Conservation (phyloP, 148 eudicot genomes). For the Hydrangea macrophylla region DNA sequence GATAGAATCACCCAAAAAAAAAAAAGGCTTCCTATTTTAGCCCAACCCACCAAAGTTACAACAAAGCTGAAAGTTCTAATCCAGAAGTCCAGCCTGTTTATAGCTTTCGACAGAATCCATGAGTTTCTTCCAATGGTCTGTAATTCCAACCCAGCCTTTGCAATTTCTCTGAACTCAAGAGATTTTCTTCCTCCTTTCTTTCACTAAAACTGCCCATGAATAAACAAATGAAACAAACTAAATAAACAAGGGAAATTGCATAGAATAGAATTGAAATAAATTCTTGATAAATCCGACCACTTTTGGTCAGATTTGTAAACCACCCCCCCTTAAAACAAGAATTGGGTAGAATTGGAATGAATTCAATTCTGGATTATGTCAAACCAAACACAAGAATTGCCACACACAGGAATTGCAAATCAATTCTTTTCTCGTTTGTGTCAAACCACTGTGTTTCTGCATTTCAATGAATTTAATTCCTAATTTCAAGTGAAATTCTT, state of each 20-base stretch:
- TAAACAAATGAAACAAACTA: conserved; percentile 1
- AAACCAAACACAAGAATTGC: too few relatives aligned
- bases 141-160: conserved; percentile 36
- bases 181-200: conserved; percentile 7
- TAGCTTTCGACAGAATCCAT: conserved; percentile 27
- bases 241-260: neutral
- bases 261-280: neutral
- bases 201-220: conserved; percentile 27
- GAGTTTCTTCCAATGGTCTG: conserved; percentile 36
- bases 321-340: too few relatives aligned
- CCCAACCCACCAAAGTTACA: neutral
- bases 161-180: conserved; percentile 33
- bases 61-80: conserved; percentile 1
- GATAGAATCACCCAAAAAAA: too few relatives aligned
- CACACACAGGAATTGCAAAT: too few relatives aligned
- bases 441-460: too few relatives aligned
- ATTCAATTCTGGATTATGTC: too few relatives aligned
- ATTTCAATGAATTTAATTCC: neutral
- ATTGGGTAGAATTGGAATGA: too few relatives aligned
- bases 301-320: too few relatives aligned
- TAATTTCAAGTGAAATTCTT: neutral
- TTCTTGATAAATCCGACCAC: neutral
- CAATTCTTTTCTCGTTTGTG: too few relatives aligned
- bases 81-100: conserved; percentile 21
- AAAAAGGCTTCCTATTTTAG: too few relatives aligned